These are phyloP conservation scores for Xylariaceae sp. DNA, from an alignment of 2,329 filamentous ascomycete genomes.

Conservation along the genomic window DNA sequence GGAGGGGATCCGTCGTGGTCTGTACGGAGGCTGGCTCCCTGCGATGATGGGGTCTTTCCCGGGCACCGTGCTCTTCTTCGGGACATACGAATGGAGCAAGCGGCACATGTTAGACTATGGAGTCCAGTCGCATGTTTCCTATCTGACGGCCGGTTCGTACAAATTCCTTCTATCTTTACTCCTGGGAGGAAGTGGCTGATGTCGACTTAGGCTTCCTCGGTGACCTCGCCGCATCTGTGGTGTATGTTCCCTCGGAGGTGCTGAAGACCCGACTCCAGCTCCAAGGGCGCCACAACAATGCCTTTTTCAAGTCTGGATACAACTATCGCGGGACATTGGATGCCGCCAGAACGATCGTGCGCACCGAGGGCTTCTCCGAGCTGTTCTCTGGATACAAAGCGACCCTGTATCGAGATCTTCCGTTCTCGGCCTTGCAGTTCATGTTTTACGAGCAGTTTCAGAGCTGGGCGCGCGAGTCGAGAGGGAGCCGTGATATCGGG, in stretches of 20 bases:
- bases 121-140: slow-evolving; percentile 73
- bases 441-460: slow-evolving; percentile 97
- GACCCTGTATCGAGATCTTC: slow-evolving; percentile 86
- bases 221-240: slow-evolving; percentile 81
- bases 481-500: slow-evolving; percentile 76
- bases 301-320: slow-evolving; percentile 87
- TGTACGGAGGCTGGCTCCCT: slow-evolving; percentile 91
- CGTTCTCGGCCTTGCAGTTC: slow-evolving; percentile 94
- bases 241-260: slow-evolving; percentile 96
- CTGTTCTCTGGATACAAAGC: slow-evolving; percentile 97
- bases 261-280: slow-evolving; percentile 95
- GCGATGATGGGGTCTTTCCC: slow-evolving; percentile 89
- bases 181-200: slow-evolving; percentile 7
- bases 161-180: background rate
- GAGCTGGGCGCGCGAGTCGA: slow-evolving; percentile 69
- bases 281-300: slow-evolving; percentile 92
- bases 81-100: slow-evolving; percentile 93
- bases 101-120: slow-evolving; percentile 78
- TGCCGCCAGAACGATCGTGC: slow-evolving; percentile 77
- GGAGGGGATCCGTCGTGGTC: slow-evolving; percentile 75
- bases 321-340: slow-evolving; percentile 86
- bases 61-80: slow-evolving; percentile 92
- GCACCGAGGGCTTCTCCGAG: slow-evolving; percentile 72
- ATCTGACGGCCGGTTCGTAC: slow-evolving; percentile 67
- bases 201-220: slow-evolving; percentile 67